phyloP scores from a whole-genome alignment of 1,284 basidiomycete species.

The Mrakiaceae sp. region DNA sequence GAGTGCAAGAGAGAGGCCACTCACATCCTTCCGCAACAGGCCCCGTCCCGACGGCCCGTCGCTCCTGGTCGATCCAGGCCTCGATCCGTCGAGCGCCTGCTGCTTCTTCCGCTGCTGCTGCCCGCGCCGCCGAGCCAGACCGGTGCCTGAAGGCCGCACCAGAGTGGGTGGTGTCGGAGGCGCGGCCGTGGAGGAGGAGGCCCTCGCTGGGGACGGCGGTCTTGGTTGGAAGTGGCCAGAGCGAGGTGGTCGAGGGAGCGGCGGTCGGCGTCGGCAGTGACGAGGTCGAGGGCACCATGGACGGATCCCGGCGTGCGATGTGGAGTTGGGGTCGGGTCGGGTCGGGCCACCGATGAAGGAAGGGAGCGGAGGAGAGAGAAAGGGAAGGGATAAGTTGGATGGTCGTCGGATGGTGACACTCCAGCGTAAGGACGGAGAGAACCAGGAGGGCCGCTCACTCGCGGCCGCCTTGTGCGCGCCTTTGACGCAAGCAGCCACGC shows the following conservation, averaged over 20 bases:
- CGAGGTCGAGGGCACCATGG: background rate
- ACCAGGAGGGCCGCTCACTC: no score
- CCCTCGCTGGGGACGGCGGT: background rate
- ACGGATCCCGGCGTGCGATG: background rate
- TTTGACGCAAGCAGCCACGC: no score
- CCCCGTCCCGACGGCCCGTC: conserved; percentile 1
- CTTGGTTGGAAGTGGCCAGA: background rate
- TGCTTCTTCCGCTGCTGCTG: background rate
- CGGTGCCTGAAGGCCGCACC: background rate
- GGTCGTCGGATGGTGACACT: no score
- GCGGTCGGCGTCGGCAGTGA: background rate
- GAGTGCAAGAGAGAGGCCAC: background rate
- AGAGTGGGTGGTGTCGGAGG: background rate
- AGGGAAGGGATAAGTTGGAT: no score
- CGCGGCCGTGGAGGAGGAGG: background rate
- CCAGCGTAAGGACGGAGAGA: no score
- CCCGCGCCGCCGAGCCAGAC: background rate
- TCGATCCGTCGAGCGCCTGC: background rate
- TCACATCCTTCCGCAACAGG: conserved; percentile 11
- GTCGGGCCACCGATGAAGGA: background rate
- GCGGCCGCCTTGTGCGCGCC: no score
- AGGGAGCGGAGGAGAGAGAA: background rate
- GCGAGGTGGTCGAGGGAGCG: no score
- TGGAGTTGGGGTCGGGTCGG: background rate
- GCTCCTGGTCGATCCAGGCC: background rate